phyloP scores from a whole-genome alignment of 768 basidiomycete genomes.

The Mrakia hoshinonis region DNA sequence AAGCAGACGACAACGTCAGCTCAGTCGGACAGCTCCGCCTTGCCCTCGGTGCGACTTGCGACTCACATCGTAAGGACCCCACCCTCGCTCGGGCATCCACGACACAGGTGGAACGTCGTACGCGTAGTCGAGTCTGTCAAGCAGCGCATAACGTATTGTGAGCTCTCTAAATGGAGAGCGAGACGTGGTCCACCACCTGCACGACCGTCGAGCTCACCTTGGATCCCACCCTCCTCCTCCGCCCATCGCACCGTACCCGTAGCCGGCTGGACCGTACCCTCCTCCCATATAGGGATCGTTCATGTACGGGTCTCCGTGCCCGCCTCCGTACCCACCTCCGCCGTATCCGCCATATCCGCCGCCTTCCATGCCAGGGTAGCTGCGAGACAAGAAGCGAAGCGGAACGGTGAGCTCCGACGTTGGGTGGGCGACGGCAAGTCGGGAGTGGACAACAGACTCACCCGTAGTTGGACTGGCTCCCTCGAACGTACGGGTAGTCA shows the following conservation, averaged over 20 bases:
- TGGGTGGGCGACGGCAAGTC: neutral
- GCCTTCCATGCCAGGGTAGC: neutral
- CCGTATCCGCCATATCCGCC: neutral
- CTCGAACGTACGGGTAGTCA: neutral
- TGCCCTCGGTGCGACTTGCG: too few relatives aligned
- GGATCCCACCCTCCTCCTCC: neutral
- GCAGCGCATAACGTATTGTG: too few relatives aligned
- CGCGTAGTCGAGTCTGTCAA: constrained; percentile 9
- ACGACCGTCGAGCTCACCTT: too few relatives aligned
- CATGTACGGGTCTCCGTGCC: neutral
- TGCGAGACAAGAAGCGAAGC: neutral
- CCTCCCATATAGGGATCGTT: neutral
- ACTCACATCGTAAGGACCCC: constrained; percentile 10
- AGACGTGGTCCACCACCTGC: neutral
- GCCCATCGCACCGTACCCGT: neutral
- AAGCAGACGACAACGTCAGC: neutral
- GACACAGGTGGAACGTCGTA: neutral
- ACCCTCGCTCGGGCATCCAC: constrained; percentile 16
- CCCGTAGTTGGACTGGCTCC: constrained; percentile 1
- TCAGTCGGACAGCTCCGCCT: neutral
- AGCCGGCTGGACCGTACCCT: neutral
- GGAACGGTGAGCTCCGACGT: neutral
- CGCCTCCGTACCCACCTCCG: neutral
- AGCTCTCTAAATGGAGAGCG: too few relatives aligned
- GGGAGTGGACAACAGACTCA: neutral